Conservation (phyloP, 495 filamentous ascomycete species). For the Neurospora sublineolata region DNA sequence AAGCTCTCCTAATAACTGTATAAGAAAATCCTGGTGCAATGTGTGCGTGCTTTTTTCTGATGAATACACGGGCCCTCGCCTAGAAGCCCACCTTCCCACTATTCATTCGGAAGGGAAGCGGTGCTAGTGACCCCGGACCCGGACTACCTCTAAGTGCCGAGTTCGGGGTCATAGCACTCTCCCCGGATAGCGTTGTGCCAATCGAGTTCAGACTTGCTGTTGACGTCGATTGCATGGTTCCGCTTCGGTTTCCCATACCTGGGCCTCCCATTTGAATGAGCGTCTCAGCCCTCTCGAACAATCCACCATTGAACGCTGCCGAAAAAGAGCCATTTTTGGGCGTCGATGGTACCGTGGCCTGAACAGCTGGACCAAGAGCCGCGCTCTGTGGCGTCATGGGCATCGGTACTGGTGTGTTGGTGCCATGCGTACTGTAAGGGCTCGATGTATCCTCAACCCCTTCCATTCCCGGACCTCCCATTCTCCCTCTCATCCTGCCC, state of each 20-base stretch:
- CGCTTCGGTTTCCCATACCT: constrained; percentile 27
- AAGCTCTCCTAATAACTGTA: background rate
- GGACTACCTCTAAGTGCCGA: constrained; percentile 28
- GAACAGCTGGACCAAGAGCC: constrained; percentile 75
- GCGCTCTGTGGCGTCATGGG: constrained; percentile 67
- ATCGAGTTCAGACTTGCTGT: constrained; percentile 29
- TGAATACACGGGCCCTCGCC: constrained; percentile 4
- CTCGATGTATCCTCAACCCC: constrained; percentile 10
- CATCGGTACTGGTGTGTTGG: constrained; percentile 25
- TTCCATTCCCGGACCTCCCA: background rate
- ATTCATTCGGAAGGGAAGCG: constrained; percentile 16
- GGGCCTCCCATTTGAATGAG: constrained; percentile 48
- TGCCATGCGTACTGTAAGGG: constrained; percentile 23
- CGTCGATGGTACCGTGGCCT: constrained; percentile 76
- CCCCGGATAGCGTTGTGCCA: constrained; percentile 26
- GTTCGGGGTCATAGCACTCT: constrained; percentile 18
- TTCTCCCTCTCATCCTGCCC: background rate
- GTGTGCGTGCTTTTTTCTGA: background rate
- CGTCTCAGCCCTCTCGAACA: constrained; percentile 65
- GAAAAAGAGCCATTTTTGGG: constrained; percentile 57
- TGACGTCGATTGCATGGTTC: constrained; percentile 34
- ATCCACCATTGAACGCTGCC: constrained; percentile 54
- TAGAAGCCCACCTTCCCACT: constrained; percentile 19
- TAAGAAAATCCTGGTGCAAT: background rate
- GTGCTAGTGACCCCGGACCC: constrained; percentile 9